These are phyloP conservation scores for Excoecaria agallocha DNA, from an alignment of 345 rosid genomes.

Conservation along the genomic window DNA sequence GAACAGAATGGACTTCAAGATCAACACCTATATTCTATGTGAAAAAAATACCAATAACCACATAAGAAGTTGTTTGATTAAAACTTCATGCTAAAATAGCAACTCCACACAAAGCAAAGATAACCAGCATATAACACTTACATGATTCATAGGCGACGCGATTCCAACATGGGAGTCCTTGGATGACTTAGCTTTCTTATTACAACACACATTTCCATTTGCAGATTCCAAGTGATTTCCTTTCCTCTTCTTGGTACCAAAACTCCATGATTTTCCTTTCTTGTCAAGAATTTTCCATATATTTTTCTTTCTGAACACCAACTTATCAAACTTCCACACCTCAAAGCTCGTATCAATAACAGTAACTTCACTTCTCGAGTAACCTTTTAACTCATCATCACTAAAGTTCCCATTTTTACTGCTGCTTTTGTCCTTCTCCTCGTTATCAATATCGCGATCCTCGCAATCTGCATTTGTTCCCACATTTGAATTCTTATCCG, in stretches of 20 bases:
- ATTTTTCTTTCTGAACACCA: slow-evolving; percentile 66
- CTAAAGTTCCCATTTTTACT: slow-evolving; percentile 10
- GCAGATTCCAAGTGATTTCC: slow-evolving; percentile 32
- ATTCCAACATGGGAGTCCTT: slow-evolving; percentile 15
- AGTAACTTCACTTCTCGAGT: slow-evolving; percentile 89
- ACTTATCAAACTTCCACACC: slow-evolving; percentile 84
- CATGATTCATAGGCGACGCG: slow-evolving; percentile 23
- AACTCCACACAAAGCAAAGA: not conserved
- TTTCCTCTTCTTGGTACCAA: slow-evolving; percentile 64
- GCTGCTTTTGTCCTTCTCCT: slow-evolving; percentile 28
- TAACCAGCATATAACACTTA: slow-evolving; percentile 20
- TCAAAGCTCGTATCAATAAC: slow-evolving; percentile 82
- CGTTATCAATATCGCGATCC: slow-evolving; percentile 32
- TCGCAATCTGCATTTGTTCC: slow-evolving; percentile 23
- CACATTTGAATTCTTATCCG: slow-evolving; percentile 27
- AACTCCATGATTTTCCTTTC: slow-evolving; percentile 56
- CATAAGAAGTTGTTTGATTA: not conserved
- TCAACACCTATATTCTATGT: not conserved
- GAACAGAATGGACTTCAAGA: not conserved
- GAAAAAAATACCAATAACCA: slow-evolving; percentile 4
- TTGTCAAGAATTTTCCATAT: slow-evolving; percentile 86
- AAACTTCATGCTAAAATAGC: not conserved
- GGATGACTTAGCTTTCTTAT: slow-evolving; percentile 47
- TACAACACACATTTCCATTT: slow-evolving; percentile 34
- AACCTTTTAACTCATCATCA: slow-evolving; percentile 63